Conservation (phyloP, 371 early-diverging fungal species). For the Mortierella sp. region DNA sequence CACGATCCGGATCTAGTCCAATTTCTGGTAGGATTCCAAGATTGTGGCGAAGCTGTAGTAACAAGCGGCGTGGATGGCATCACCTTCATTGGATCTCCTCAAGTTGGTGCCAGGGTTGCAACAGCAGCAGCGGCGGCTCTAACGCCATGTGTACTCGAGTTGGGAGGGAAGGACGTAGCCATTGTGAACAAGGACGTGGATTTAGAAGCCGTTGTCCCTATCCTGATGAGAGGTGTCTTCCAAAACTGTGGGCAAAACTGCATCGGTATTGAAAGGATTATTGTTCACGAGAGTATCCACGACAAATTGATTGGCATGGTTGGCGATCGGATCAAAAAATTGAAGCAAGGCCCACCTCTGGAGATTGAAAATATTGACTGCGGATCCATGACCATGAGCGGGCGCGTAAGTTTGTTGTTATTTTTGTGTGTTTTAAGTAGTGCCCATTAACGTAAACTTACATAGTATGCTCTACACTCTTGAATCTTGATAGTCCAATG, state of each 20-base stretch:
- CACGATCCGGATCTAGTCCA: conserved; percentile 83
- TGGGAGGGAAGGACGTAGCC: conserved; percentile 93
- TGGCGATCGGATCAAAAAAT: conserved; percentile 63
- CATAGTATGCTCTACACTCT: neutral
- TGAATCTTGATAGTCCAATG: conserved; percentile 14
- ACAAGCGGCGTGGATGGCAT: conserved; percentile 76
- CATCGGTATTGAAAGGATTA: conserved; percentile 83
- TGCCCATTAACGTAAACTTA: neutral
- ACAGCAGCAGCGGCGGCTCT: conserved; percentile 78
- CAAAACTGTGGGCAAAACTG: conserved; percentile 93
- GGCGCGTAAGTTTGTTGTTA: conserved; percentile 58
- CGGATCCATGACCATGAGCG: conserved; percentile 83
- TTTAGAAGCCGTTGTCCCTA: conserved; percentile 73
- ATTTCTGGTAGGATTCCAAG: conserved; percentile 84
- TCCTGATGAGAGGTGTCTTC: conserved; percentile 84
- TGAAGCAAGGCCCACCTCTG: conserved; percentile 80
- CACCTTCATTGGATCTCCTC: conserved; percentile 85
- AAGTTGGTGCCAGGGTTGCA: conserved; percentile 84
- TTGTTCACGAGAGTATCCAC: conserved; percentile 77
- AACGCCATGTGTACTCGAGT: conserved; percentile 89
- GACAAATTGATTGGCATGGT: conserved; percentile 77
- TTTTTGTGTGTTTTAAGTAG: neutral
- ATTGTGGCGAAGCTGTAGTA: conserved; percentile 83
- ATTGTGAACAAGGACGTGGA: conserved; percentile 83
- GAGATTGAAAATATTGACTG: conserved; percentile 80